Evolutionary conservation across 2,329 filamentous ascomycete species (phyloP), one percentile per base, ranked within the genome.

Genomic region (Xylariaceae sp.): DNA sequence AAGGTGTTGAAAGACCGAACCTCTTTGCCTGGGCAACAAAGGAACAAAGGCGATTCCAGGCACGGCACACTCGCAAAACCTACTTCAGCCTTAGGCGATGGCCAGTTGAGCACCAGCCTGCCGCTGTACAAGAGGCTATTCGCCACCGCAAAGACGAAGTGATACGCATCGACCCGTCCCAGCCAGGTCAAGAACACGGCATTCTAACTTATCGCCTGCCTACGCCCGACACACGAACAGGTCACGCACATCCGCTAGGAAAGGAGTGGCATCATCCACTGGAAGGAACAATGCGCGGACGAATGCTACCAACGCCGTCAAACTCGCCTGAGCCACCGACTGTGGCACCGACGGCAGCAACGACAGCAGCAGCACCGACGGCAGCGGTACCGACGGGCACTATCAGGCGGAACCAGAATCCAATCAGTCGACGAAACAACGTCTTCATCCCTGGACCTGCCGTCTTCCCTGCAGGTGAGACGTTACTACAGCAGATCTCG

Each of bases 61-160:
- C 59, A 6, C 51, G 48, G 17, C 57, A 55, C 39, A 56, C 52
- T 13, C 54, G 60, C 38, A 53, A 49, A 34, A 47, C 52, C 4
- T 76, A 64, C 53, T 77, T 73, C 58, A 55, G 60, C 47, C 55
- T 77, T 34, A 61, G 69, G 51, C 65, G 71, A 30, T 78, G 74
- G 73, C 73, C 73, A 28, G 33, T 68, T 16, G 51, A 65, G 19
- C 52, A 68, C 39, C 68, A 73, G 48, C 56, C 45, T 6, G 38
- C 54, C 18, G 49, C 53, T 17, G 55, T 47, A n/a, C 59, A 60
- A 38, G 42, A 52, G 11, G 38, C 48, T 15, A 63, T 71, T 41
- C 35, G 16, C 2, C 37, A 34, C 3, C 60, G 64, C n/a, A 42
- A 37, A 29, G 55, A 64, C 43, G 48, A 65, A 35, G 50, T 60